Base-by-base conservation (phyloP, 257 asterid species). In the Solanum sejunctum region DNA sequence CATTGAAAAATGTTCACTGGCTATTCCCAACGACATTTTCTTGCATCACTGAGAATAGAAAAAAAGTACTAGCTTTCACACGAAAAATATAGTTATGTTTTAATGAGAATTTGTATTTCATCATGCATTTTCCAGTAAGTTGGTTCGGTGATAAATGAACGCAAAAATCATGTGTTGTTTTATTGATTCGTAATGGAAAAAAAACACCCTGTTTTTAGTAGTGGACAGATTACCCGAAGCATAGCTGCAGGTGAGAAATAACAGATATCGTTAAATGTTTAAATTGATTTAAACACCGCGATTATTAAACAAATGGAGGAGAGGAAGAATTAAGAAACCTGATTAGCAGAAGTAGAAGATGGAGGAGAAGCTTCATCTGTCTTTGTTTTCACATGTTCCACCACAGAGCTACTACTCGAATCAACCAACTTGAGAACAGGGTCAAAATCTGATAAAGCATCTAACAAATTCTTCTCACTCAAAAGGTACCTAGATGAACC, bases 401-500 rank as follows among this genome's bases (percentile, higher is more conserved):
- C 66, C 28, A 73, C 80, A 3, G 85, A 61, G 67, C 16, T 60
- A 60, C 67, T 21, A 56, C 86, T 90, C 72, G 85, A 79, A 1
- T 87, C 61, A 71, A 80, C 81, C 58, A 70, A 11, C 10, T 88
- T 71, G 5, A 80, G 54, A 84, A 84, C 55, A n/a, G 90, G 88
- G 28, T 88, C 92, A 60, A 86, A 69, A 84, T 91, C 93, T 18
- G 95, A 84, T 8, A 84, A 64, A 58, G 83, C 85, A 39, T 87
- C 87, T 54, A 87, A 51, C 75, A 89, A 51, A 64, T 54, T 88
- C 70, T 87, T 88, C 82, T 94, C 95, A 84, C 93, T 89, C 91
- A 96, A 64, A 86, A 93, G 79, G 49, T 92, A 93, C 71, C 98
- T 84, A 2, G 95, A 89, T 1, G 98, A 96, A 9, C 94, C 94